Percentiles rank a stretch among this genome's conserved stretches.
phyloP scores from a whole-genome alignment of 768 basidiomycete species.

The Kwoniella dendrophila region DNA sequence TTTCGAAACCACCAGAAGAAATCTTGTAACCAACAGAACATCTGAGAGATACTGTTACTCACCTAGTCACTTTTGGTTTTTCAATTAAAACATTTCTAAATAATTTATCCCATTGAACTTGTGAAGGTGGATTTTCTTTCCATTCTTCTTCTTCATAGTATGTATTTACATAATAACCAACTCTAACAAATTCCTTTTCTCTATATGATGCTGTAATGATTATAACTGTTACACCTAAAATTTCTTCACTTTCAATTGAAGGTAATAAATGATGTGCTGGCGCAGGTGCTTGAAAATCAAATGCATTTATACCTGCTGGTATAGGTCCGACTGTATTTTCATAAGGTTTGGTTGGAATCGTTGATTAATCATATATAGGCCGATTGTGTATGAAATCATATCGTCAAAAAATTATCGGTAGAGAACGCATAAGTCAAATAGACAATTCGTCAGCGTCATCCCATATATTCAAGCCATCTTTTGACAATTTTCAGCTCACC shows the following conservation, averaged over 20 bases:
- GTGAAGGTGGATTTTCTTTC: slow-evolving; percentile 69
- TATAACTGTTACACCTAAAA: slow-evolving; percentile 93
- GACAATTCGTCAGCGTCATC: neutral
- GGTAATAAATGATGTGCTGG: slow-evolving; percentile 85
- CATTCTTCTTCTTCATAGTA: slow-evolving; percentile 96
- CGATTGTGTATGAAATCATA: no score
- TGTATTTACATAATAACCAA: slow-evolving; percentile 98
- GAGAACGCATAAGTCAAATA: neutral
- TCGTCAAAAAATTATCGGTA: neutral
- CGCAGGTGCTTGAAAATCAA: slow-evolving; percentile 88
- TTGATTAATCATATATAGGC: no score
- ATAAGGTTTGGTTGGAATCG: no score
- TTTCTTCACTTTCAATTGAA: slow-evolving; percentile 66
- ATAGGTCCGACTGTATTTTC: slow-evolving; percentile 76
- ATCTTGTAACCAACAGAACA: neutral
- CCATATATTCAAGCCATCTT: neutral
- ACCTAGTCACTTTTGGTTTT: slow-evolving; percentile 89
- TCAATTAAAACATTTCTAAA: slow-evolving; percentile 79
- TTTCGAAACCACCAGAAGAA: neutral
- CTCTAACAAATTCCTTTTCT: slow-evolving; percentile 98
- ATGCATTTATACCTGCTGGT: slow-evolving; percentile 93
- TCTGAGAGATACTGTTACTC: neutral
- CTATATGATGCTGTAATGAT: slow-evolving; percentile 95
- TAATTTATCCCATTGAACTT: slow-evolving; percentile 74
- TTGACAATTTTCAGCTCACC: slow-evolving; percentile 41